Conservation (phyloP, 2,329 filamentous ascomycete genomes). For the Alternaria solani region DNA sequence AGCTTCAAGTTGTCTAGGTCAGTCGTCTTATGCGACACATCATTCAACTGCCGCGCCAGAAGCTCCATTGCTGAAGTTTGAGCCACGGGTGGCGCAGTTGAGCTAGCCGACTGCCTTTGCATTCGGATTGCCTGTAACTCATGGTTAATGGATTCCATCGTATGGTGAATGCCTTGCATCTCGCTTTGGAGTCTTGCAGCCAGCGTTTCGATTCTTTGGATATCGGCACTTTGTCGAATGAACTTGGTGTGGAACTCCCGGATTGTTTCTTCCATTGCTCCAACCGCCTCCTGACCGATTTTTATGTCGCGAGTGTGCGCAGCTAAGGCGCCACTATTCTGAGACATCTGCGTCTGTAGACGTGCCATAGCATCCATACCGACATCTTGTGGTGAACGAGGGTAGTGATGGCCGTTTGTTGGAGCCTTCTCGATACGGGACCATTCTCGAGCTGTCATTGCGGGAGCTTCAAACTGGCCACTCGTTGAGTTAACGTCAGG, state of each 20-base stretch:
- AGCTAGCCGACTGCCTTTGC: constrained; percentile 24
- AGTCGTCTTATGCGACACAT: constrained; percentile 53
- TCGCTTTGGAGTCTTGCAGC: constrained; percentile 53
- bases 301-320: constrained; percentile 45
- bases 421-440: constrained; percentile 27
- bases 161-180: constrained; percentile 49
- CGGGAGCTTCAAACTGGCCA: constrained; percentile 25
- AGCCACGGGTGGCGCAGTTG: constrained; percentile 14
- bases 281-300: constrained; percentile 37
- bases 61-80: constrained; percentile 55
- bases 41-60: constrained; percentile 53
- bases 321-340: constrained; percentile 52
- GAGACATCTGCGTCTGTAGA: constrained; percentile 58
- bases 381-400: constrained; percentile 40
- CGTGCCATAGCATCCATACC: constrained; percentile 54
- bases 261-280: constrained; percentile 47
- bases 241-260: constrained; percentile 46
- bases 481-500: constrained; percentile 20
- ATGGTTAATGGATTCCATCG: constrained; percentile 48
- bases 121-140: constrained; percentile 40
- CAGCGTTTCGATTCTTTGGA: constrained; percentile 52
- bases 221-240: constrained; percentile 39
- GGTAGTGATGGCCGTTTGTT: constrained; percentile 40
- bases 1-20: constrained; percentile 59
- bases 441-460: constrained; percentile 17